Percentiles rank a stretch among this genome's conserved stretches.
phyloP scores from a whole-genome alignment of 208 protist species.

The Leptomonas seymouri region DNA sequence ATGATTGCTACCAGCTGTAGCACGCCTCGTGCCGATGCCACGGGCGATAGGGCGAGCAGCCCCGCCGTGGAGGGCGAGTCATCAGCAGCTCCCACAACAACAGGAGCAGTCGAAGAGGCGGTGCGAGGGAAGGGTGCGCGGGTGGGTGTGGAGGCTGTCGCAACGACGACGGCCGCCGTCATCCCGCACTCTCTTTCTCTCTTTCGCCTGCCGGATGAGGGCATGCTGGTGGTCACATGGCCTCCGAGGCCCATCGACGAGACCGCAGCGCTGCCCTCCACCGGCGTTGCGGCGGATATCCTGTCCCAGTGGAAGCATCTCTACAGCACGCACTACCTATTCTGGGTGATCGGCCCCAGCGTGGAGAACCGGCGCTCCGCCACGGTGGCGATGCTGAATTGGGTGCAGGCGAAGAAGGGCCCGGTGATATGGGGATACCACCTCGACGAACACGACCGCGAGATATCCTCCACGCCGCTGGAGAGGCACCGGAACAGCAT shows the following conservation, averaged over 20 bases:
- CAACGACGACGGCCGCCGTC: slow-evolving; percentile 13
- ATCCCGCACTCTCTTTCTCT: slow-evolving; percentile 8
- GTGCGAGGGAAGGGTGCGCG: slow-evolving; percentile 1
- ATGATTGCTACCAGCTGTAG: background rate
- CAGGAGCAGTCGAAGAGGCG: background rate
- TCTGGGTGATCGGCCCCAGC: slow-evolving; percentile 35
- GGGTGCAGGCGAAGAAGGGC: slow-evolving; percentile 4
- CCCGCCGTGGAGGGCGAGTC: background rate
- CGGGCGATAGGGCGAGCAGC: background rate
- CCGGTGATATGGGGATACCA: slow-evolving; percentile 27
- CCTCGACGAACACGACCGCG: slow-evolving; percentile 19
- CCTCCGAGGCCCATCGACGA: slow-evolving; percentile 16
- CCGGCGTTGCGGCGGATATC: slow-evolving; percentile 6
- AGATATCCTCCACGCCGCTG: slow-evolving; percentile 7
- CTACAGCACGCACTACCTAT: slow-evolving; percentile 28
- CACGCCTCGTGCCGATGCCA: background rate
- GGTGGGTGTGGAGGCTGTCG: slow-evolving; percentile 3
- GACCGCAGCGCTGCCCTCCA: background rate
- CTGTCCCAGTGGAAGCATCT: slow-evolving; percentile 17
- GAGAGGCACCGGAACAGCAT: slow-evolving; percentile 14
- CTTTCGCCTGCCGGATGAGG: slow-evolving; percentile 42
- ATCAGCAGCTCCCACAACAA: background rate
- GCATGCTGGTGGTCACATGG: slow-evolving; percentile 53
- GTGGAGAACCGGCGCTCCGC: slow-evolving; percentile 34
- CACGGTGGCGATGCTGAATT: slow-evolving; percentile 31